Base-by-base conservation (phyloP, 306 rosid genomes). In the Rosa rugosa region DNA sequence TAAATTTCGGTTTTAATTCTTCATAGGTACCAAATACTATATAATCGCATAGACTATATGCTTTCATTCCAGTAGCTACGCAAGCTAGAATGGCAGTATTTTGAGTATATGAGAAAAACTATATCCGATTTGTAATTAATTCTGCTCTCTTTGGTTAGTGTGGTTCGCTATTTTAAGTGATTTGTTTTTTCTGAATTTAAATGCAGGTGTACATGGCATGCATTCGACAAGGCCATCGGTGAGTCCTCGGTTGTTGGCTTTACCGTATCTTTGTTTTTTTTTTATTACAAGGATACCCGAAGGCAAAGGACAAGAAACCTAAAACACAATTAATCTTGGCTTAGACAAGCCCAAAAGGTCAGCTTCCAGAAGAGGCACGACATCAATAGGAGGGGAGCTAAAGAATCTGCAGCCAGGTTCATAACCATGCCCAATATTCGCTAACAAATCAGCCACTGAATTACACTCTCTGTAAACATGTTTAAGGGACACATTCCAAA, bases 181-280 rank as follows among this genome's bases (percentile, higher is more conserved):
- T 51, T 66, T 74, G 64, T 57, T 40, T 74, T 74, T 8, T 13
- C n/a, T 74, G 53, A 59, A 73, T 79, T 75, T 75, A 49, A 79
- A 53, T 83, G 83, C 86, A 94, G 99, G 92, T 94, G 79, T 88
- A 89, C 89, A 94, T 94, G 99, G 92, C 99, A 40, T 92, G 99
- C 85, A 80, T 94, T 80, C 86, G 82, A 81, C 87, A 90, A 44
- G 97, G 99, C 36, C 88, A 85, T 27, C 87, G 92, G 99, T 91
- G 78, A 87, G 89, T 82, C 75, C 75, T 54, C 41, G 1, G 67
- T 73, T 54, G 3, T 40, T 45, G 36, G 47, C 65, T 18, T 54
- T 75, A 31, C n/a, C 41, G 41, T 23, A 80, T 42, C 38, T 51
- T 27, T 78, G n/a, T n/a, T n/a, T n/a, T n/a, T n/a, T n/a, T n/a